Conservation (phyloP, 2,329 filamentous ascomycete species). For the Phialophora macrospora region DNA sequence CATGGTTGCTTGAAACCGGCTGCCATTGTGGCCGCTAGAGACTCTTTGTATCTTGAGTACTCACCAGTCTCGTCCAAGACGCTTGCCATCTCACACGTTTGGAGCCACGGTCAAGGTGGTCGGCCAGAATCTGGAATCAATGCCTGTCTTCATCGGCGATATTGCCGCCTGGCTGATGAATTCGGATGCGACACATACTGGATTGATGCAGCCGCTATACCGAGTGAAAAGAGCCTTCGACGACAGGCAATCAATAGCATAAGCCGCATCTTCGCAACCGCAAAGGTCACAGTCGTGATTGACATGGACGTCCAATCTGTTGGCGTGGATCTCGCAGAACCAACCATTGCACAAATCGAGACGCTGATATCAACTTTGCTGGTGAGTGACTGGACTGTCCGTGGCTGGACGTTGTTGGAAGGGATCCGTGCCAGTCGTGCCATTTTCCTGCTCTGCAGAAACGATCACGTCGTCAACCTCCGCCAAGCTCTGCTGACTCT, state of each 20-base stretch:
- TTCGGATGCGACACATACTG: conserved; percentile 16
- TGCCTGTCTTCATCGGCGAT: conserved; percentile 8
- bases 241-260: conserved; percentile 13
- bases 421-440: conserved; percentile 11
- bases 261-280: conserved; percentile 6
- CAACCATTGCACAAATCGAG: conserved; percentile 8
- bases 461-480: conserved; percentile 8
- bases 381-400: conserved; percentile 18
- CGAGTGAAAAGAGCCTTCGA: conserved; percentile 10
- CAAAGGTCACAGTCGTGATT: conserved; percentile 10
- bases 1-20: conserved; percentile 8
- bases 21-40: background rate
- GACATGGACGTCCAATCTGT: conserved; percentile 17
- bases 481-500: conserved; percentile 1
- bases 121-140: conserved; percentile 15
- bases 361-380: conserved; percentile 6
- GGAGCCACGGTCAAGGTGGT: conserved; percentile 17
- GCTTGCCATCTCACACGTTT: conserved; percentile 14
- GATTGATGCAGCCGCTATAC: conserved; percentile 11
- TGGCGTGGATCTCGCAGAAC: conserved; percentile 4
- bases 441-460: conserved; percentile 8
- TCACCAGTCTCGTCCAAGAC: conserved; percentile 10
- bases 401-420: conserved; percentile 13
- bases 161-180: conserved; percentile 9
- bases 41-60: background rate